Base-by-base conservation (phyloP, 2,329 filamentous ascomycete species). In the Scedosporium aurantiacum region DNA sequence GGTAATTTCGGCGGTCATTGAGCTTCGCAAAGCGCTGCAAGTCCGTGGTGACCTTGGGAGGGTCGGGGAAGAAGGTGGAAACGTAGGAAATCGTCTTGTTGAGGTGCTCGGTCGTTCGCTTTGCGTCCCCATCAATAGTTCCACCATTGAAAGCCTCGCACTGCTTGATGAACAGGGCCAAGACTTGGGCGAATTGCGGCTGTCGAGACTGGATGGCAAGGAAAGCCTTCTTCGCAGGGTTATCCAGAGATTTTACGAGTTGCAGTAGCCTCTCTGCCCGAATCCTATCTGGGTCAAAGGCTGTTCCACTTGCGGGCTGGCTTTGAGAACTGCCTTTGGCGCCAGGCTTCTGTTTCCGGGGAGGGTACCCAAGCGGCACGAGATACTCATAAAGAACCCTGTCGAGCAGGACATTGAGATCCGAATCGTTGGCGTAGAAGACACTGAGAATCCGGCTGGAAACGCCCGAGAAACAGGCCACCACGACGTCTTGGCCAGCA, bases 101-200 rank as follows among this genome's bases (percentile, higher is more conserved):
- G 32, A 99, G 80, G 61, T 86, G 86, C 8, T 79, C 77, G 67
- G 91, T 91, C 66, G 87, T 80, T 65, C 81, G 83, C 25, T 86
- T 85, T 63, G 86, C 83, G 59, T 89, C 84, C n/a, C 82, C 80
- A 18, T 89, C 86, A 63, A 90, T 85, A 12, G 94, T 86, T 32
- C 92, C 92, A 25, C 91, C 91, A 68, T 97, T 97, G 74, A 89
- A 95, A 14, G 88, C 82, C 70, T 97, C 92, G 68, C 91, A 97
- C n/a, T 86, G 79, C 66, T 88, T 85, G 57, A 99, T 76, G 67
- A 93, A 91, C n/a, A 85, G 79, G 45, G 85, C 82, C 63, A 97
- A 78, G 45, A 88, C 88, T 63, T 85, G 85, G 32, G 89, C 86
- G 67, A 90, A 86, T 57, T 85, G 82, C 2, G 86, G 82, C 70